These are phyloP conservation scores for Graphilbum sp. DNA, from an alignment of 2,329 filamentous ascomycete genomes.

Conservation along the genomic window DNA sequence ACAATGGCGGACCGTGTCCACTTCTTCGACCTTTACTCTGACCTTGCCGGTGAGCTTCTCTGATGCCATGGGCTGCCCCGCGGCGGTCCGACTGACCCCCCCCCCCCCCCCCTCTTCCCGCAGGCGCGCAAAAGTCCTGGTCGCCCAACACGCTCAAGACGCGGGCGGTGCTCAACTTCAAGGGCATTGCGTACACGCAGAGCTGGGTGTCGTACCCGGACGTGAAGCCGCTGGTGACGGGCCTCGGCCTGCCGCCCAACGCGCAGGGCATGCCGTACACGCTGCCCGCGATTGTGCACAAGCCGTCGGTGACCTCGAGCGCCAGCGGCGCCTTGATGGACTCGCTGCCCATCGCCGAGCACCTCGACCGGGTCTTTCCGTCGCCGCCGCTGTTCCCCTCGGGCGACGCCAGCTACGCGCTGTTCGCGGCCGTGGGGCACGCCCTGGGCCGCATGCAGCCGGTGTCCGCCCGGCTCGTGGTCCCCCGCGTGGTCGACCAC, in stretches of 20 bases:
- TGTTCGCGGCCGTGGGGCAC: background rate
- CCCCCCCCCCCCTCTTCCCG: background rate
- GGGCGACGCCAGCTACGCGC: constrained; percentile 2
- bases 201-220: constrained; percentile 3
- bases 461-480: background rate
- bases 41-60: background rate
- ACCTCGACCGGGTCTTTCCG: background rate
- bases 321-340: background rate
- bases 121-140: constrained; percentile 1
- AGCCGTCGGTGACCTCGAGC: background rate
- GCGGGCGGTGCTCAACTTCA: constrained; percentile 1
- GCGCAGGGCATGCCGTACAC: background rate
- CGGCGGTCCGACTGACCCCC: background rate
- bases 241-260: background rate
- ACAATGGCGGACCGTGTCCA: background rate
- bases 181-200: constrained; percentile 3
- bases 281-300: constrained; percentile 1
- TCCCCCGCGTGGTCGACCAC: background rate
- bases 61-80: background rate
- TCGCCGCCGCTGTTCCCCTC: background rate
- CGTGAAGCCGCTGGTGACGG: background rate
- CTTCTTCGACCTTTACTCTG: constrained; percentile 1
- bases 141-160: constrained; percentile 1
- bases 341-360: background rate
- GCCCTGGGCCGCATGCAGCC: background rate